Conservation (phyloP, 2,329 filamentous ascomycete genomes). For the Ophiostoma piceae region DNA sequence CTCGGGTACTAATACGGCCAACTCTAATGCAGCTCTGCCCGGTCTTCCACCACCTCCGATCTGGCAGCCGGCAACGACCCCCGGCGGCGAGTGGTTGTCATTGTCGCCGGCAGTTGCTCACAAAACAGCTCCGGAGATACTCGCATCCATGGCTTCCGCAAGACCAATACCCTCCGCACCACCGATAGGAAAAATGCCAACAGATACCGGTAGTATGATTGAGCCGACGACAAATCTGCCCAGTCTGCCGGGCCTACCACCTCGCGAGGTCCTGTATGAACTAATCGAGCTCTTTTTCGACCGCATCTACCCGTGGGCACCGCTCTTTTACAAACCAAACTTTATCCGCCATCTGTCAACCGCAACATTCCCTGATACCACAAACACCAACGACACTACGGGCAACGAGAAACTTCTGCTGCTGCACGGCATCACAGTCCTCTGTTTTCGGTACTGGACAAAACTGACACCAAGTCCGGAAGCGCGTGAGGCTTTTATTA, state of each 20-base stretch:
- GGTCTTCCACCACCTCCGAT: background rate
- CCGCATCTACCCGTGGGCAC: conserved; percentile 24
- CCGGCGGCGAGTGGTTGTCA: background rate
- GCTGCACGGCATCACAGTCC: conserved; percentile 22
- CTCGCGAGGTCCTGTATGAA: conserved; percentile 18
- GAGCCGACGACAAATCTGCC: background rate
- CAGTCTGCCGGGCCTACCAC: conserved; percentile 15
- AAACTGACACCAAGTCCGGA: background rate
- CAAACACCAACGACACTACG: too few species aligned
- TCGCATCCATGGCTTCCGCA: background rate
- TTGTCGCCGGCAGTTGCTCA: background rate
- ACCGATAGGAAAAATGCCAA: background rate
- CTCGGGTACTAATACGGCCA: background rate
- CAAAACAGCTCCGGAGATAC: background rate
- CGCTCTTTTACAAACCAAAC: conserved; percentile 22
- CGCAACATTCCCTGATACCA: background rate
- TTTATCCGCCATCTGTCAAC: conserved; percentile 15
- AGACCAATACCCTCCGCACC: background rate
- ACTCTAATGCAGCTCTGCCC: background rate
- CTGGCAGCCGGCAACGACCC: background rate
- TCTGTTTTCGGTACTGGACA: conserved; percentile 24
- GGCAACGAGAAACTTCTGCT: conserved; percentile 19
- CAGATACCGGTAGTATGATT: background rate
- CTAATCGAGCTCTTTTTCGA: conserved; percentile 23
- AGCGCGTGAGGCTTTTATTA: conserved; percentile 16